phyloP scores from a whole-genome alignment of 1,284 basidiomycete genomes.

The Marasmius fiardii region DNA sequence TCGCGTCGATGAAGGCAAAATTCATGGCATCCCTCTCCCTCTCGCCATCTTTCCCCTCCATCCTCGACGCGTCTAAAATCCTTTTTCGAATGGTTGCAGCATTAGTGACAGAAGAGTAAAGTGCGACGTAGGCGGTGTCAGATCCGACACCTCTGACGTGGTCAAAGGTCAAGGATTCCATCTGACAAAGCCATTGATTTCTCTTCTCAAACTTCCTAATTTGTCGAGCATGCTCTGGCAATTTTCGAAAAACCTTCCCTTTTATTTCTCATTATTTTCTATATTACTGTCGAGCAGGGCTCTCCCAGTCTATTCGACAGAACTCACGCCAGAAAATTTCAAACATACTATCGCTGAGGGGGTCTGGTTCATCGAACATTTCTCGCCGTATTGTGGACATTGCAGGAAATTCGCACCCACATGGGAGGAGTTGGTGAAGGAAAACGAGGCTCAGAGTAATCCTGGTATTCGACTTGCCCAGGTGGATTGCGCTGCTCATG shows the following conservation, averaged over 20 bases:
- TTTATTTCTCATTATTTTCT: conserved; percentile 7
- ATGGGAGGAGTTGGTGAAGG: conserved; percentile 71
- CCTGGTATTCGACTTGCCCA: conserved; percentile 76
- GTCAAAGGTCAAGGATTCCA: conserved; percentile 13
- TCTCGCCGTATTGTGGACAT: conserved; percentile 79
- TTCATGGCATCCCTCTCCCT: conserved; percentile 70
- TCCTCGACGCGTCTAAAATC: conserved; percentile 66
- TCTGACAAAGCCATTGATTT: conserved; percentile 4
- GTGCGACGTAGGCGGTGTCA: conserved; percentile 21
- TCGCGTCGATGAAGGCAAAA: conserved; percentile 86
- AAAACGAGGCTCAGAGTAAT: conserved; percentile 41
- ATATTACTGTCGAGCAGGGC: conserved; percentile 8
- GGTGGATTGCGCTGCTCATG: conserved; percentile 81
- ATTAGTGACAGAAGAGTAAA: conserved; percentile 49
- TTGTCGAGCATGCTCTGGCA: conserved; percentile 14
- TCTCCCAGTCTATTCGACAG: conserved; percentile 8
- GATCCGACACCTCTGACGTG: conserved; percentile 60
- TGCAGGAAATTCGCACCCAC: conserved; percentile 78
- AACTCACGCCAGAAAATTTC: conserved; percentile 67
- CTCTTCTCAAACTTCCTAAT: background rate
- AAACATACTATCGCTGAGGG: conserved; percentile 52
- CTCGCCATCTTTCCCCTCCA: conserved; percentile 61
- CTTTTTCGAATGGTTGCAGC: conserved; percentile 56
- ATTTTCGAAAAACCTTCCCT: conserved; percentile 4
- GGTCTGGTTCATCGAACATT: conserved; percentile 79